Evolutionary conservation across 2,329 filamentous ascomycete genomes (phyloP).

Genomic region (Sarocladiaceae sp.): DNA sequence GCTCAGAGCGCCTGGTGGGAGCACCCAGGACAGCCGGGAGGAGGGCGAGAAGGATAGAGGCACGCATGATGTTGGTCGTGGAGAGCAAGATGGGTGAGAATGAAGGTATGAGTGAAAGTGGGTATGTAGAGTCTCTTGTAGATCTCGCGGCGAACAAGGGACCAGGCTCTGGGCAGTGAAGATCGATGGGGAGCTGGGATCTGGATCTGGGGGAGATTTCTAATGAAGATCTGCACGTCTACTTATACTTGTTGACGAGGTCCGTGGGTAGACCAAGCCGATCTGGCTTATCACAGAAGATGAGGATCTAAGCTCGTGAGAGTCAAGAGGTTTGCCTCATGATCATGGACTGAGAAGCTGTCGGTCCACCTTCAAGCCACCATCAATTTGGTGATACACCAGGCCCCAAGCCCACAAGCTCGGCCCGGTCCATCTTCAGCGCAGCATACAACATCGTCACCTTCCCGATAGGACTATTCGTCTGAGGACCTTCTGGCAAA

Average conservation of each 20-base stretch:
- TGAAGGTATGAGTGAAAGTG: not conserved
- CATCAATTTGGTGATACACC: not conserved
- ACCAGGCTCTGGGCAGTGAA: constrained; percentile 6
- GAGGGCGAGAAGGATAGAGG: constrained; percentile 27
- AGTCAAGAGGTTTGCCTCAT: too few relatives aligned
- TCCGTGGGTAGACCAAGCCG: too few relatives aligned
- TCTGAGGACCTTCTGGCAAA: not conserved
- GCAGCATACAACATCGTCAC: not conserved
- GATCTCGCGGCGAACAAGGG: not conserved
- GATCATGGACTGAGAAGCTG: not conserved
- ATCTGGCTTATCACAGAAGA: too few relatives aligned
- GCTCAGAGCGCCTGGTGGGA: constrained; percentile 25
- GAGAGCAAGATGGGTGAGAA: not conserved
- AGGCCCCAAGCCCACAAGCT: not conserved
- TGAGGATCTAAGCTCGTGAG: too few relatives aligned
- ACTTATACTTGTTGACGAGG: not conserved
- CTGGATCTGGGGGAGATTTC: not conserved
- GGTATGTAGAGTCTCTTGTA: not conserved
- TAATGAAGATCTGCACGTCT: not conserved
- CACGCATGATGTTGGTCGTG: constrained; percentile 23
- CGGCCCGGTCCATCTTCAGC: constrained; percentile 1
- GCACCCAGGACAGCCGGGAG: constrained; percentile 27
- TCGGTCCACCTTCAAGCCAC: not conserved
- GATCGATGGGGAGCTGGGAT: not conserved
- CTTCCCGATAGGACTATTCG: not conserved